These are phyloP conservation scores for Boletus rufocinnamomeus DNA, from an alignment of 768 basidiomycete species.

Conservation along the genomic window DNA sequence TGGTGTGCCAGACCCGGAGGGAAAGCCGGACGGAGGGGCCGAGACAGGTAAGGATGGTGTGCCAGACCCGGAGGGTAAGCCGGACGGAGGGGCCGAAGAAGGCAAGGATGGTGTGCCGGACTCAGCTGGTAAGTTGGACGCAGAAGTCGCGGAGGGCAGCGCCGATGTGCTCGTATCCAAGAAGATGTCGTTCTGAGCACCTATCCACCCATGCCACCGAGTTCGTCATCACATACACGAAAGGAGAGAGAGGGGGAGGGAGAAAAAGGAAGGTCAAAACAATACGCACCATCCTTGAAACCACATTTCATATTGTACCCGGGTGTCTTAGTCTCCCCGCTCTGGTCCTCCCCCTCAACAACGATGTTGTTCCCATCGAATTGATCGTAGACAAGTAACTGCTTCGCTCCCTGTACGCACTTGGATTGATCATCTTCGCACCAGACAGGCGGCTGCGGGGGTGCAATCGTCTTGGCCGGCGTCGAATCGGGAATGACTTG, in stretches of 20 bases:
- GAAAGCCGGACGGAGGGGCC: neutral
- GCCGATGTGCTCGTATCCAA: neutral
- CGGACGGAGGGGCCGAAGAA: neutral
- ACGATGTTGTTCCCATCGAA: constrained; percentile 6
- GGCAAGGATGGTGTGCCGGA: too few relatives aligned
- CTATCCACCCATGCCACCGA: constrained; percentile 8
- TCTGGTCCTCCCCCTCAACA: neutral
- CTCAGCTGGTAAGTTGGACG: neutral
- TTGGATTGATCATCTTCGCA: constrained; percentile 4
- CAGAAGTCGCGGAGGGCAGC: neutral
- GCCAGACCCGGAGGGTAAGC: neutral
- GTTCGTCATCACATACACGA: neutral
- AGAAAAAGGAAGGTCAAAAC: neutral
- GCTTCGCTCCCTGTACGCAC: constrained; percentile 18
- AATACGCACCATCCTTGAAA: constrained; percentile 11
- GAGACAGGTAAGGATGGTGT: neutral
- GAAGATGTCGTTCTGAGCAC: constrained; percentile 23
- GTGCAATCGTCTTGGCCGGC: constrained; percentile 6
- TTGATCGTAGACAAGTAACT: constrained; percentile 7
- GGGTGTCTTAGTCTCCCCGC: neutral
- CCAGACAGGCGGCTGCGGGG: neutral
- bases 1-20: neutral
- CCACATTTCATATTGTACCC: constrained; percentile 19
- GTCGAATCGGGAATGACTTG: neutral
- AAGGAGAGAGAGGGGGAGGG: neutral